Base-by-base conservation (phyloP, 164 flowering plant species). In the Magnolia sinica region DNA sequence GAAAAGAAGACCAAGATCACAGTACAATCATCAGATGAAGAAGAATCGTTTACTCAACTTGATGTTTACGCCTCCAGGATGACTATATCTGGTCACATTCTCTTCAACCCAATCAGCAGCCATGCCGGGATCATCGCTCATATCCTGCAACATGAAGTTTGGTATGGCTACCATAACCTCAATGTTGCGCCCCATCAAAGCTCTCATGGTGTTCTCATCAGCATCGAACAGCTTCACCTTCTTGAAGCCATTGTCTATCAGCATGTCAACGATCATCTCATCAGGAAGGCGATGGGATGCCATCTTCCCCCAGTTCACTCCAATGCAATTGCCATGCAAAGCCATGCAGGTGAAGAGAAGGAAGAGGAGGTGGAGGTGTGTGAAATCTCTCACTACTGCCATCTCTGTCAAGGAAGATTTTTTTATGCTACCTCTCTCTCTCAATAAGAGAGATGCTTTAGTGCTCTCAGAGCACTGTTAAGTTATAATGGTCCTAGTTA, bases 301-400 rank as follows among this genome's bases (percentile, higher is more conserved):
- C 94, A 86, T 86, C 37, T 91, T 92, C 50, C 97, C 97, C 98
- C 97, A 94, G 84, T 94, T 94, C 76, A 94, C 92, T 50, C 98
- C 97, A 50, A 91, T 75, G 31, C 90, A 64, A n/a, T 14, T 7
- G 4, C 73, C 89, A 51, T n/a, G 69, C 6, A 31, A 29, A 18
- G 73, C 79, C 78, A 75, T 55, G 23, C 29, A 31, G 79, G 84
- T 11, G 8, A 80, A 22, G 24, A 76, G 61, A 49, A 84, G 68
- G 69, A 84, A 45, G 50, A 79, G 27, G 65, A 27, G 49, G 22
- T 24, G 20, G 55, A 23, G 8, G 27, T 4, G 3, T 24, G 23
- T 52, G 31, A 63, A 23, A 1, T 23, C 23, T 78, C 64, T 37
- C 45, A 3, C 45, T 37, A 37, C 6, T 37, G 7, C 45, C 45